Conservation (phyloP, 2,329 filamentous ascomycete genomes). For the Bimuria novae-zelandiae region DNA sequence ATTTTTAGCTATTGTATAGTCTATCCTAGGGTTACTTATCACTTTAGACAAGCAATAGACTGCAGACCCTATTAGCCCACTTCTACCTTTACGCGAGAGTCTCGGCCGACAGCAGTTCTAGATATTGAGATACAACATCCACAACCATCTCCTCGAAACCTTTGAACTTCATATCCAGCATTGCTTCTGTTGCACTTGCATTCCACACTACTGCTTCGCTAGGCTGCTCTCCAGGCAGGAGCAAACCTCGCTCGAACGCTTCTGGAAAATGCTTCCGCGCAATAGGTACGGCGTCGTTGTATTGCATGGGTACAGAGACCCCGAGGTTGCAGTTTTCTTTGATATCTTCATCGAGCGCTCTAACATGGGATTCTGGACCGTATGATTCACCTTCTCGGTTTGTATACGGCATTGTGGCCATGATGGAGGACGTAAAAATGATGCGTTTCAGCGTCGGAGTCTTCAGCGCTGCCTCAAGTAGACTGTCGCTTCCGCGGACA, state of each 20-base stretch:
- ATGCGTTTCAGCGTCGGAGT: background rate
- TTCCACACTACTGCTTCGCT: background rate
- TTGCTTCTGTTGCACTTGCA: background rate
- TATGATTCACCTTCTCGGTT: background rate
- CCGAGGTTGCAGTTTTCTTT: background rate
- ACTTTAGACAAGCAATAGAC: too few relatives aligned
- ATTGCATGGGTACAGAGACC: background rate
- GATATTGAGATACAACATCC: background rate
- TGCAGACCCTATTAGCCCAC: too few relatives aligned
- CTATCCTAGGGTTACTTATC: too few relatives aligned
- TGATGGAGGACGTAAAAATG: background rate
- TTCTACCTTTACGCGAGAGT: too few relatives aligned
- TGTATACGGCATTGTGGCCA: background rate
- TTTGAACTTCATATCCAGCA: background rate
- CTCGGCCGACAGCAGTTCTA: too few relatives aligned
- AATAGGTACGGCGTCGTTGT: background rate
- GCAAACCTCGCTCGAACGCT: background rate
- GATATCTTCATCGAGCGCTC: background rate
- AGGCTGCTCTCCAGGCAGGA: background rate
- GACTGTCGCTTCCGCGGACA: background rate
- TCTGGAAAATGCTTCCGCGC: constrained; percentile 1
- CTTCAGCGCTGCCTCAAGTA: background rate
- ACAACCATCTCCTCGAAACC: background rate
- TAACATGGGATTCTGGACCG: background rate
- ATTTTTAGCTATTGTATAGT: too few relatives aligned